Evolutionary conservation across 768 basidiomycete genomes (phyloP), one percentile per base, ranked within the genome.

Genomic region (Flagelloscypha sp.): DNA sequence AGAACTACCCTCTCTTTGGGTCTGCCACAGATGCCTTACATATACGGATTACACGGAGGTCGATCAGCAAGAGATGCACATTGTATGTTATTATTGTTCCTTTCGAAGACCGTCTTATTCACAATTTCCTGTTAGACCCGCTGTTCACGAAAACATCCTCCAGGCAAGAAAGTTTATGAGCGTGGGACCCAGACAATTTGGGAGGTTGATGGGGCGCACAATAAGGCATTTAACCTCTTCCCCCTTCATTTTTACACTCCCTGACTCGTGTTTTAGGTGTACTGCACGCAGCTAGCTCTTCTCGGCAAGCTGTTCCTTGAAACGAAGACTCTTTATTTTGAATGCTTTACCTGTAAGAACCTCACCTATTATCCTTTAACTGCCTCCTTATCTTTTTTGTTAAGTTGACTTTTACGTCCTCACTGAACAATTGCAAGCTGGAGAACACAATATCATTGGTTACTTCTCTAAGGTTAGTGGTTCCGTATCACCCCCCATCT

Each of bases 281-380:
- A 93, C 52, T 98, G 93, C 56, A 94, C 98, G 56, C 94, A 94
- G 50, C 63, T 99, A 20, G 84, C 90, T 12, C 68, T 98, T 6
- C 98, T 97, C 50, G 94, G 93, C 20, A 98, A 98, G 58, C 67
- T 98, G n/a, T 98, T 99, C 56, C 97, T 98, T 50, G 95, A 98
- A 49, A 84, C 93, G 43, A 99, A 99, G 61, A 94, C 93, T 8
- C 61, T 93, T 11, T 93, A 87, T 58, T 94, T 89, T 50, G 88
- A 93, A 49, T 79, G 76, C 40, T 84, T 88, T 46, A 85, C 84
- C 48, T 87, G 88, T 86, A 44, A 42, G 83, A 48, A 3, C 9
- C 13, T 18, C n/a, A 3, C 4, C 36, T 21, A 15, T 19, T 39
- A 5, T 27, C 30, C 35, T 34, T 5, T 15, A 33, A n/a, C 15